A percentile compares a stretch with the other conserved stretches of the same genome.
Conservation (phyloP, 2,329 filamentous ascomycete species). For the Scopulariopsis brevicaulis region DNA sequence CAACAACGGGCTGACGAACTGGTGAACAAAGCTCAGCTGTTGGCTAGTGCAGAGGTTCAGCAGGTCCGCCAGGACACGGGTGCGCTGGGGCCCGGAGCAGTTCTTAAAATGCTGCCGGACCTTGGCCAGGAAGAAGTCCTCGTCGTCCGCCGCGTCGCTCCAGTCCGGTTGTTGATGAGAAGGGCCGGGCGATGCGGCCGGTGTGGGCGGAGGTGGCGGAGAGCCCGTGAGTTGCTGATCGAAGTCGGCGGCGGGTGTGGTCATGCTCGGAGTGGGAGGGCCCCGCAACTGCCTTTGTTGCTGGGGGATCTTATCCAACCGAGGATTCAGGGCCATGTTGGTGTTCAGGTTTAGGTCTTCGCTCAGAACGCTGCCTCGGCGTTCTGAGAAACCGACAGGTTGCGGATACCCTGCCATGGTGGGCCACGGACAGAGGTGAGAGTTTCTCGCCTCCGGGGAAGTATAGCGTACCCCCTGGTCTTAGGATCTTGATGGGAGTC, state of each 20-base stretch:
- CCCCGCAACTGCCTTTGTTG: slow-evolving; percentile 31
- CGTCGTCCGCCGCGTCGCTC: slow-evolving; percentile 67
- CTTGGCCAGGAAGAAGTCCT: slow-evolving; percentile 72
- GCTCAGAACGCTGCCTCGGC: slow-evolving; percentile 44
- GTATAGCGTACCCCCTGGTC: not conserved
- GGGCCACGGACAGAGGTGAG: not conserved
- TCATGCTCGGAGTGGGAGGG: slow-evolving; percentile 56
- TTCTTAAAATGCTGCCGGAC: slow-evolving; percentile 71
- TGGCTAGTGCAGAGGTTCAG: slow-evolving; percentile 92
- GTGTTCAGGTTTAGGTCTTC: slow-evolving; percentile 47
- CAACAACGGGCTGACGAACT: slow-evolving; percentile 85
- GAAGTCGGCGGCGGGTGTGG: slow-evolving; percentile 50
- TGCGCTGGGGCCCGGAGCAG: slow-evolving; percentile 64
- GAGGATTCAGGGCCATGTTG: slow-evolving; percentile 29
- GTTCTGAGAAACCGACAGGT: slow-evolving; percentile 49
- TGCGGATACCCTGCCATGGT: slow-evolving; percentile 31
- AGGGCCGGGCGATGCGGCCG: slow-evolving; percentile 53
- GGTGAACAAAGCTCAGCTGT: slow-evolving; percentile 89
- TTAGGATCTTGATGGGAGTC: not conserved
- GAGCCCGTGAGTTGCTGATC: slow-evolving; percentile 49
- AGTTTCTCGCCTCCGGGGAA: not conserved
- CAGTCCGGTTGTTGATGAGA: slow-evolving; percentile 55
- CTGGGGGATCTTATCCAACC: slow-evolving; percentile 43
- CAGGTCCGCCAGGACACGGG: slow-evolving; percentile 74
- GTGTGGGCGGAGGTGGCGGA: slow-evolving; percentile 53